Evolutionary conservation across 495 filamentous ascomycete genomes (phyloP), one percentile per base, ranked within the genome.

Genomic region (Aspergillus wentii): DNA sequence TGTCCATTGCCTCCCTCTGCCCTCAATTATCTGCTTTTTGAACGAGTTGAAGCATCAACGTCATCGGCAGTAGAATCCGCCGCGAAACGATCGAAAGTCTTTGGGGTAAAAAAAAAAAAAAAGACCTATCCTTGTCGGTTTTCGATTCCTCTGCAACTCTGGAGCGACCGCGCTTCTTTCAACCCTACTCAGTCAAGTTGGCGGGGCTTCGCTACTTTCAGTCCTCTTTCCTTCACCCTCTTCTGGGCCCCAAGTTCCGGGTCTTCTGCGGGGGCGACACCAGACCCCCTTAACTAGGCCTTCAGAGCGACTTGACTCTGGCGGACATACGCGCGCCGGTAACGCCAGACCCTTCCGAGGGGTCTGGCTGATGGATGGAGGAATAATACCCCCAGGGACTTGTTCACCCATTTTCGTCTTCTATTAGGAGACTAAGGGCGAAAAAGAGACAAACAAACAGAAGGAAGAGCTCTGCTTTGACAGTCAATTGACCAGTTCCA

Each of bases 211-310:
- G 67, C 66, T 74, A 72, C 63, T 64, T 72, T 61, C 66, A 79
- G 74, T 83, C 86, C 66, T 86, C 86, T 58, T 86, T 86, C 75
- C 70, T 83, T 56, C 85, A 86, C 76, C 91, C 90, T 75, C 87
- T 95, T 65, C 83, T 94, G 54, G 88, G 88, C 73, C 90, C 92
- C 61, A 78, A 80, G 54, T 76, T 79, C 69, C 82, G 89, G 88
- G 85, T 87, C 76, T 90, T 92, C 69, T 78, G 80, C 75, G 89
- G 92, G 82, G 88, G 85, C 75, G 85, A 90, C 73, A 92, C 88
- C 74, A 90, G 92, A 75, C 92, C 92, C 58, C 92, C 92, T 74
- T 98, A 97, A 96, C 68, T 90, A 68, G 74, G 56, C 68, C 69
- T 74, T 52, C 38, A 36, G 39, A 44, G 33, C 22, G 14, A 18